Evolutionary conservation across 768 basidiomycete genomes (phyloP), one percentile per base, ranked within the genome.

Genomic region (Ramaria sp.): DNA sequence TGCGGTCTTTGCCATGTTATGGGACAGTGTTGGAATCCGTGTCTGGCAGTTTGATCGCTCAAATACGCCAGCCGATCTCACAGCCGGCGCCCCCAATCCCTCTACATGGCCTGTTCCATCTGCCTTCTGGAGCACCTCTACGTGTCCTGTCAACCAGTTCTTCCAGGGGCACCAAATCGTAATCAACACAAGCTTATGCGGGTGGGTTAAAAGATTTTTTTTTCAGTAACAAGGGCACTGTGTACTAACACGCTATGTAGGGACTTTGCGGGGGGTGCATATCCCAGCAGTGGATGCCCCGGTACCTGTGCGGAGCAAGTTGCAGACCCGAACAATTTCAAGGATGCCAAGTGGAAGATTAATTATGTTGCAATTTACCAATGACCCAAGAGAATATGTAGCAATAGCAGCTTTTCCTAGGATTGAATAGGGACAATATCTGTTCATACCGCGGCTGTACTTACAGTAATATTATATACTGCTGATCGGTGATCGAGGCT

Each of bases 261-360:
- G 45, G 74, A 75, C 60, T 77, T 75, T 75, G 73, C 69, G 11
- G 70, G 71, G 50, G 53, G 63, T 20, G 63, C 65, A n/a, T 72
- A 68, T 67, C 42, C 49, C n/a, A 22, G 39, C 43, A 60, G 60
- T 20, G 65, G 67, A 11, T 72, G 70, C 63, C 67, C 68, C 7
- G 67, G 66, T 9, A 69, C 70, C 10, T 73, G 73, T 64, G 61
- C 62, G 10, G 63, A 56, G 39, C 63, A 62, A 5, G 78, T 85
- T 43, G 71, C 76, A 17, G 72, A 86, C 64, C 77, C 82, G 17
- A 70, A 63, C 20, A 86, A 82, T 69, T 86, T 80, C 65, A 62
- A 57, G 15, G 58, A 77, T 78, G 62, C 56, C 30, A 68, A 76
- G 64, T 82, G 80, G 80, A 68, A 72, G 58, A 70, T 83, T 66